Base-by-base conservation (phyloP, 179 eudicot species). In the Beta lomatogona region DNA sequence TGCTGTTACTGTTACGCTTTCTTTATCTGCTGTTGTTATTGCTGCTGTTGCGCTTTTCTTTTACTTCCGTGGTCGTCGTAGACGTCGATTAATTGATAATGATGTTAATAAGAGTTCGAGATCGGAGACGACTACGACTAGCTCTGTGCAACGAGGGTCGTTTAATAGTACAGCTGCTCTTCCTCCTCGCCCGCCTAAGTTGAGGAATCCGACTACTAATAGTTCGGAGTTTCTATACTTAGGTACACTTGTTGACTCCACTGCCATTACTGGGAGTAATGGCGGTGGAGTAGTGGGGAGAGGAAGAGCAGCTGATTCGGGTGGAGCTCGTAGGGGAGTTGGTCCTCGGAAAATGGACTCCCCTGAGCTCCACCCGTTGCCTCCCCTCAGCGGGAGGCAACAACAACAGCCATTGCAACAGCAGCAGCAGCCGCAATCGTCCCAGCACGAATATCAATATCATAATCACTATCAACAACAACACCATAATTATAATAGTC, bases 281-380 rank as follows among this genome's bases (percentile, higher is more conserved):
- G 41, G 2, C 41, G 3, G 3, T 3, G 75, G 75, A 31, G 61
- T 66, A 1, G 36, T 31, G 8, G 74, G 72, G 1, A 71, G 75
- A 13, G 82, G 41, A 53, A 73, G 77, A 55, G 58, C 31, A 2
- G 54, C 74, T 9, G 9, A 81, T 36, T 65, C 59, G 58, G 78
- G 79, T 72, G 57, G 59, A 46, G 68, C 45, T 64, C 60, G 80
- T 10, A 69, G 75, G 53, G 75, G 52, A 9, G 73, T 76, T 10
- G 78, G 65, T 10, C 66, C 83, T n/a, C 79, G 89, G 54, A 94
- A 92, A 73, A 12, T 88, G 36, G 94, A 88, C 63, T 95, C 99
- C 53, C 99, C 99, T 64, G 99, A 96, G 89, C 97, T 96, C 75
- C 99, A 86, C 21, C 98, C 99, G 0, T 86, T 96, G 5, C 97